Conservation (phyloP, 352 stramenopile genomes). For the Phytophthora fragariae region DNA sequence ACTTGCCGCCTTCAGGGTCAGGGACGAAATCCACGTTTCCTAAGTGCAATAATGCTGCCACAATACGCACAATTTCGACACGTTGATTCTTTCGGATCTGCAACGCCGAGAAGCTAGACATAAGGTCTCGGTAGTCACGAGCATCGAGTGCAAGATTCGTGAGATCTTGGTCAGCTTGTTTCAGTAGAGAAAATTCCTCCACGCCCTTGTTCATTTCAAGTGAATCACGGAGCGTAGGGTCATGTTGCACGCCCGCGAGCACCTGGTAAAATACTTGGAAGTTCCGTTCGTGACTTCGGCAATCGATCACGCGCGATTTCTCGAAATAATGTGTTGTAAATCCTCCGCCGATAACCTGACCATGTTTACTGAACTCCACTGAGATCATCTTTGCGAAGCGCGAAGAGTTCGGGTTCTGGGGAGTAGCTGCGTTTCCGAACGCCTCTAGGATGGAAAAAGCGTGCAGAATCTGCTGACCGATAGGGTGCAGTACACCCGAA, state of each 20-base stretch:
- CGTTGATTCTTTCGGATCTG: constrained; percentile 84
- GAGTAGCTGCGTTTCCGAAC: constrained; percentile 72
- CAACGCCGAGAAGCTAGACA: constrained; percentile 83
- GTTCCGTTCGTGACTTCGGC: constrained; percentile 84
- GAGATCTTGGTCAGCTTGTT: constrained; percentile 51
- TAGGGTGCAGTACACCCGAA: constrained; percentile 65
- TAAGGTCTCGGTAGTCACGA: constrained; percentile 78
- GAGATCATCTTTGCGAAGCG: constrained; percentile 87
- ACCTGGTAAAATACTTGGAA: constrained; percentile 96
- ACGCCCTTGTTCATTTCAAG: constrained; percentile 70
- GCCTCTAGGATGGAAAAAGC: constrained; percentile 83
- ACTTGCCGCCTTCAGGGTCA: constrained; percentile 66
- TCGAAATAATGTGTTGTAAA: constrained; percentile 89
- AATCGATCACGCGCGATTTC: constrained; percentile 84
- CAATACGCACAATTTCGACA: constrained; percentile 80
- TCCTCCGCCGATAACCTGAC: constrained; percentile 78
- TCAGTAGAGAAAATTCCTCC: constrained; percentile 69
- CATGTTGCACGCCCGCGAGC: constrained; percentile 75
- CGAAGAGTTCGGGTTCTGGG: constrained; percentile 77
- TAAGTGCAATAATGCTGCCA: constrained; percentile 78
- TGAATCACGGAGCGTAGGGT: constrained; percentile 69
- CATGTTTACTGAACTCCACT: constrained; percentile 82
- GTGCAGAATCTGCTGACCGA: constrained; percentile 85
- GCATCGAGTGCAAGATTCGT: constrained; percentile 66
- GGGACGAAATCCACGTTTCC: constrained; percentile 84